Percentiles rank a stretch among this genome's conserved stretches.
Evolutionary conservation across 345 rosid species (phyloP).

Genomic region (Eucalyptus marginata): DNA sequence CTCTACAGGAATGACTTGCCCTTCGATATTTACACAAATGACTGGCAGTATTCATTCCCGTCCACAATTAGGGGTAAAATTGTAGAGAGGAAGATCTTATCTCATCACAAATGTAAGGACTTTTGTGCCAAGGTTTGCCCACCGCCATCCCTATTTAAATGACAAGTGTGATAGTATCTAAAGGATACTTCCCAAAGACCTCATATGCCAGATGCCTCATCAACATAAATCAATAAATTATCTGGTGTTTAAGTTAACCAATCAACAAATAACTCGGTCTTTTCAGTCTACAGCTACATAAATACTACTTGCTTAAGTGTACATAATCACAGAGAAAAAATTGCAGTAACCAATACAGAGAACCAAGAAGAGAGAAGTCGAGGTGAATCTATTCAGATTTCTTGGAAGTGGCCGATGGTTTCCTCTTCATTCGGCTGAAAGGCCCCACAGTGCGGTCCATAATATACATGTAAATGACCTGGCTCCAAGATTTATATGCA

Average conservation of each 20-base stretch:
- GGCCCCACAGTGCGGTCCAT: constrained; percentile 66
- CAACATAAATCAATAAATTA: neutral
- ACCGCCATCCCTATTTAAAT: neutral
- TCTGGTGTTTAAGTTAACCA: neutral
- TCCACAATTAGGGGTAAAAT: neutral
- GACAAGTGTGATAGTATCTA: neutral
- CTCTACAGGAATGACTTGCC: neutral
- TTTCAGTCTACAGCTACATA: neutral
- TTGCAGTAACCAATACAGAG: neutral
- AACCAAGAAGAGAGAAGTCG: neutral
- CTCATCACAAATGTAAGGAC: neutral
- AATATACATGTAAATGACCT: constrained; percentile 76
- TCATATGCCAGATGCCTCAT: neutral
- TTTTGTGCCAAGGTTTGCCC: neutral
- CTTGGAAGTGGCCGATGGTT: constrained; percentile 18
- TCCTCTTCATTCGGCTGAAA: constrained; percentile 82
- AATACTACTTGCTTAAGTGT: constrained; percentile 2
- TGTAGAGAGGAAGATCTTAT: neutral
- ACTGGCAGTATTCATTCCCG: neutral
- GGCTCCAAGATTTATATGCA: constrained; percentile 74
- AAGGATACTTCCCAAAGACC: neutral
- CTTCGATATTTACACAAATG: neutral
- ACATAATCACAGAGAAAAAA: neutral
- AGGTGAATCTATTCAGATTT: constrained; percentile 36
- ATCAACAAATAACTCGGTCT: neutral